Conservation (phyloP, 1,139 yeast species). For the Scheffersomyces illinoinensis region DNA sequence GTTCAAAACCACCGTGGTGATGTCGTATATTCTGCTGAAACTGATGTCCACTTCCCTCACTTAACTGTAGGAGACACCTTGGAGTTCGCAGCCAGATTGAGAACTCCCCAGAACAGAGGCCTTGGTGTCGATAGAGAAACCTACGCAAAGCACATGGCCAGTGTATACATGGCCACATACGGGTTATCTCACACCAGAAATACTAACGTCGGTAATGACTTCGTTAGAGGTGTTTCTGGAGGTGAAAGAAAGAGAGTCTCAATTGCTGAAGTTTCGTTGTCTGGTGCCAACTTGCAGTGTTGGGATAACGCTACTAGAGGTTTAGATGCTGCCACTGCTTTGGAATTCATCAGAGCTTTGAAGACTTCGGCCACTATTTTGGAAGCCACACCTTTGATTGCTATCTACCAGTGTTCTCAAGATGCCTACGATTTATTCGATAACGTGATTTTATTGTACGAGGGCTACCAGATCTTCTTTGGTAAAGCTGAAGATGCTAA, state of each 20-base stretch:
- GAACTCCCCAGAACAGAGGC: constrained; percentile 29
- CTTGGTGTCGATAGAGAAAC: constrained; percentile 25
- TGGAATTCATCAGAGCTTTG: constrained; percentile 28
- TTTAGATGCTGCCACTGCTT: constrained; percentile 26
- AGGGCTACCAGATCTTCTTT: constrained; percentile 26
- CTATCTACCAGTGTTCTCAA: constrained; percentile 31
- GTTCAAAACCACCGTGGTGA: constrained; percentile 26
- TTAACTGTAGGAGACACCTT: constrained; percentile 28
- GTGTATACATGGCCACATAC: constrained; percentile 22
- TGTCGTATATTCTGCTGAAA: constrained; percentile 28
- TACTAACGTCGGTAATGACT: constrained; percentile 26
- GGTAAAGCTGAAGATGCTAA: constrained; percentile 22
- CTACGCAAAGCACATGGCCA: constrained; percentile 21
- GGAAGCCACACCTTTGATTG: constrained; percentile 27
- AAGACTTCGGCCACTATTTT: constrained; percentile 24
- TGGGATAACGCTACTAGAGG: constrained; percentile 30
- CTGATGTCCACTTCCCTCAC: constrained; percentile 28
- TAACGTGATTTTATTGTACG: constrained; percentile 25
- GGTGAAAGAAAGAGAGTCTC: constrained; percentile 27
- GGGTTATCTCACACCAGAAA: constrained; percentile 21
- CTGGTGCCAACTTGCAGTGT: constrained; percentile 22
- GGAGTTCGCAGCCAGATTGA: constrained; percentile 26
- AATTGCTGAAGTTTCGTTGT: constrained; percentile 22
- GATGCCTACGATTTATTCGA: constrained; percentile 29
- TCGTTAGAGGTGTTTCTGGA: constrained; percentile 25